Evolutionary conservation across 331 rosid species (phyloP), one percentile per base, ranked within the genome.

Genomic region (Telfairia occidentalis): DNA sequence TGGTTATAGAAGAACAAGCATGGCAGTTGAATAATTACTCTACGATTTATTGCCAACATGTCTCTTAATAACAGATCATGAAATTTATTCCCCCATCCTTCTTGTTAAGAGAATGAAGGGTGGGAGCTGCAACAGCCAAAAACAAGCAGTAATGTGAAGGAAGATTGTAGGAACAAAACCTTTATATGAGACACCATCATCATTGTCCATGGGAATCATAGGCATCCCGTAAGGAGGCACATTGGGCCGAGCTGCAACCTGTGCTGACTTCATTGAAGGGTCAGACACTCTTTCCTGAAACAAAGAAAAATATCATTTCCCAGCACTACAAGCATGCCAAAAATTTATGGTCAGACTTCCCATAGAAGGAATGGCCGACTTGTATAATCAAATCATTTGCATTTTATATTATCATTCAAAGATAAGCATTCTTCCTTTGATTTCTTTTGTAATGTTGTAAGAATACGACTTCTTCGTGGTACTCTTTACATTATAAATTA

Each of bases 211-310:
- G 3, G 92, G 65, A 85, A 94, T 83, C 83, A 86, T 80, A 7
- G 90, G 86, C 77, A 89, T 94, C 70, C 87, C 90, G 82, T 88
- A 91, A 3, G 96, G 89, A 73, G 96, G 83, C 48, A 84, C 92
- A 84, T 53, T 90, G 42, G 96, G 83, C 67, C 96, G 88, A 59
- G 89, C 78, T 61, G 92, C 83, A 80, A 84, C 85, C 71, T 85
- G 91, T 79, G 97, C 85, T 37, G 96, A 77, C 82, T 90, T 94
- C 15, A 89, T 86, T 46, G 90, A 85, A 81, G 91, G 79, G 82
- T 91, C 97, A 49, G 82, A 79, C 35, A 87, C 96, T 87, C 92
- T 88, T 89, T 95, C 98, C 98, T 95, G 81, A 21, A 73, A 21
- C 23, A 78, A 69, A 80, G 48, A 32, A 43, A 55, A 38, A 71